These are phyloP conservation scores for Fusarium sulawesiense DNA, from an alignment of 2,329 filamentous ascomycete species.

Conservation along the genomic window DNA sequence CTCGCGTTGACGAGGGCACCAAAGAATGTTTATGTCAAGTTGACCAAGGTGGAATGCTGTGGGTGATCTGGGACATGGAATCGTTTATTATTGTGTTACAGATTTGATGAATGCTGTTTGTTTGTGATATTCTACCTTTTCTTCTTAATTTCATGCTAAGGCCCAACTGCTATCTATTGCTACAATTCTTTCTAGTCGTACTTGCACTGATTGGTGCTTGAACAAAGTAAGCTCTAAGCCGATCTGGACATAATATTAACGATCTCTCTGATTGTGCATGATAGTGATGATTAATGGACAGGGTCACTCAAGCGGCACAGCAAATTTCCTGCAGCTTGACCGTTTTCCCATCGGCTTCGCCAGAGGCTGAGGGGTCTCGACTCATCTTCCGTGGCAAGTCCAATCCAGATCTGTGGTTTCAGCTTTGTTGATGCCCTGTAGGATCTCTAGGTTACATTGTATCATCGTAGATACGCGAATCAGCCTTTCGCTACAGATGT, in stretches of 20 bases:
- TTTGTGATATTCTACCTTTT: too few species aligned
- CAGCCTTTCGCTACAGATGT: fast-evolving
- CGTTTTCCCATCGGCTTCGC: neutral
- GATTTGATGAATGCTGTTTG: too few species aligned
- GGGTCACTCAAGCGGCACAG: neutral
- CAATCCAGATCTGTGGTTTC: neutral
- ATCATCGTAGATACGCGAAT: neutral
- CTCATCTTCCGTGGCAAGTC: too few species aligned
- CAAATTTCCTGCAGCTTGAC: neutral
- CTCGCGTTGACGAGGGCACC: slow-evolving; percentile 18
- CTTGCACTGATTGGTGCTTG: neutral
- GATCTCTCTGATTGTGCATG: neutral
- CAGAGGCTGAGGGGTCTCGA: too few species aligned
- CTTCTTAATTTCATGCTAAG: too few species aligned
- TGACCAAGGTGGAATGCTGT: neutral
- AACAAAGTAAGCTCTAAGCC: neutral
- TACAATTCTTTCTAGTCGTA: too few species aligned
- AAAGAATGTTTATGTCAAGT: slow-evolving; percentile 20
- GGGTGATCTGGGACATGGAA: neutral
- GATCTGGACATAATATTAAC: neutral
- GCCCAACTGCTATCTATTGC: too few species aligned
- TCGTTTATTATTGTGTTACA: too few species aligned
- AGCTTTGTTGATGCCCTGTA: neutral
- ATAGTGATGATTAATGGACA: neutral
- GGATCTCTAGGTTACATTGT: neutral